phyloP scores from a whole-genome alignment of 2,329 filamentous ascomycete genomes.

The Penicillium sp. region DNA sequence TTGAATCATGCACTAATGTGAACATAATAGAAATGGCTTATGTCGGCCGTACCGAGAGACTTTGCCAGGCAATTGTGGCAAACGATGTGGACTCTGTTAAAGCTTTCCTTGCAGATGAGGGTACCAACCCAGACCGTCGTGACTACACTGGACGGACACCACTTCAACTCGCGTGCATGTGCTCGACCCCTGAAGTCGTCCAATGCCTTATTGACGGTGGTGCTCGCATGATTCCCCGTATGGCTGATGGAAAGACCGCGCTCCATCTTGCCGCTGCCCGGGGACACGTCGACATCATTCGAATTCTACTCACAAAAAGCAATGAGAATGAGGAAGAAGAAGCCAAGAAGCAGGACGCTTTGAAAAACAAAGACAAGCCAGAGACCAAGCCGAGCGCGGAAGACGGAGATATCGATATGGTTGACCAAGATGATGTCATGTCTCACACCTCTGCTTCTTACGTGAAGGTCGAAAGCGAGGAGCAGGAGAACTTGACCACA shows the following conservation, averaged over 20 bases:
- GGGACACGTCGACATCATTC: conserved; percentile 67
- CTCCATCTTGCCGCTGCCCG: conserved; percentile 76
- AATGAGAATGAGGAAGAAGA: conserved; percentile 59
- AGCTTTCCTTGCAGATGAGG: conserved; percentile 68
- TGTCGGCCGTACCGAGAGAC: conserved; percentile 70
- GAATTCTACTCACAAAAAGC: conserved; percentile 70
- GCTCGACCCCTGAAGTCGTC: conserved; percentile 68
- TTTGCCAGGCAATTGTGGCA: conserved; percentile 80
- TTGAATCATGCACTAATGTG: not conserved
- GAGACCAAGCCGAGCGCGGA: not conserved
- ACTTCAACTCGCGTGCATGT: conserved; percentile 70
- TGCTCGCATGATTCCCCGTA: conserved; percentile 68
- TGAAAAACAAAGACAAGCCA: conserved; percentile 10
- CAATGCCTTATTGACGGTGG: conserved; percentile 68
- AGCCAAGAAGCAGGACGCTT: conserved; percentile 27
- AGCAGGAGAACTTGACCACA: conserved; percentile 37
- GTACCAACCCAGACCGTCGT: conserved; percentile 66
- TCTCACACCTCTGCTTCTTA: conserved; percentile 66
- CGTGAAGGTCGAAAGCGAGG: conserved; percentile 58
- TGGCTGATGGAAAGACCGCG: conserved; percentile 77
- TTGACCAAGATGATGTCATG: conserved; percentile 47
- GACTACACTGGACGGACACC: conserved; percentile 78
- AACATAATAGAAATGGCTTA: conserved; percentile 70
- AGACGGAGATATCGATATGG: conserved; percentile 29
- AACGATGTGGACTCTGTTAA: conserved; percentile 67